Percentiles rank a stretch among this genome's conserved stretches.
Evolutionary conservation across 2,329 filamentous ascomycete genomes (phyloP).

Genomic region (Arthroderma sp.): DNA sequence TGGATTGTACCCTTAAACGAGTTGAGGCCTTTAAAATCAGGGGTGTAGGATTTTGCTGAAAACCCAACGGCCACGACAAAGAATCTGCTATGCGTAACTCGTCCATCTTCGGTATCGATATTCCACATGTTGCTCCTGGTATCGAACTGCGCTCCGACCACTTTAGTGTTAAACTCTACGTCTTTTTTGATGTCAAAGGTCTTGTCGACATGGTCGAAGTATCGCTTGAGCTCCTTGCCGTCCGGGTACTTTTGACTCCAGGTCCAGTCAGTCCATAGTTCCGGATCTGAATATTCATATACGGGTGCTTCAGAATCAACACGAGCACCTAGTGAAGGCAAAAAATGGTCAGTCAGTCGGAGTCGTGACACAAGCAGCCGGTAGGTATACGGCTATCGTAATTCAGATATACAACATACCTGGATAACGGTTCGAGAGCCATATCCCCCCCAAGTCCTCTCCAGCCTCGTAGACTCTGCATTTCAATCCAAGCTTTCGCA

Average conservation of each 20-base stretch:
- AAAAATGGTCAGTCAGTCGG: neutral
- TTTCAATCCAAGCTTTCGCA: slow-evolving; percentile 39
- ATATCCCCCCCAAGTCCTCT: slow-evolving; percentile 39
- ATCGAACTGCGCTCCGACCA: slow-evolving; percentile 32
- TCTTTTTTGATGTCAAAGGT: slow-evolving; percentile 33
- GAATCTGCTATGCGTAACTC: slow-evolving; percentile 28
- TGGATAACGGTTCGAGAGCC: slow-evolving; percentile 46
- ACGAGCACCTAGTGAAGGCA: slow-evolving; percentile 26
- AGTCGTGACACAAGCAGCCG: too few relatives aligned
- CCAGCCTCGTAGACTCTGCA: slow-evolving; percentile 42
- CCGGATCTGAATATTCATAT: slow-evolving; percentile 42
- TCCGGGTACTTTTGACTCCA: slow-evolving; percentile 26
- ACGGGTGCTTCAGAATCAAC: slow-evolving; percentile 43
- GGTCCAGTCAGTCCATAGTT: slow-evolving; percentile 33
- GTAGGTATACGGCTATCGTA: neutral
- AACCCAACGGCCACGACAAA: slow-evolving; percentile 37
- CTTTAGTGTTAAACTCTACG: slow-evolving; percentile 32
- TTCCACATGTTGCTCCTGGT: slow-evolving; percentile 28
- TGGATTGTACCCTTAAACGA: slow-evolving; percentile 46
- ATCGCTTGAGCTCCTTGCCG: slow-evolving; percentile 28
- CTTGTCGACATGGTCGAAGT: slow-evolving; percentile 37
- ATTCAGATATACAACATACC: slow-evolving; percentile 18
- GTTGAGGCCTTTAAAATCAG: slow-evolving; percentile 25
- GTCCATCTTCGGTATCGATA: slow-evolving; percentile 31
- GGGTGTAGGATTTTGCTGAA: slow-evolving; percentile 32